Evolutionary conservation across 148 eudicot species (phyloP).

Genomic region (Pouteria glomerata): DNA sequence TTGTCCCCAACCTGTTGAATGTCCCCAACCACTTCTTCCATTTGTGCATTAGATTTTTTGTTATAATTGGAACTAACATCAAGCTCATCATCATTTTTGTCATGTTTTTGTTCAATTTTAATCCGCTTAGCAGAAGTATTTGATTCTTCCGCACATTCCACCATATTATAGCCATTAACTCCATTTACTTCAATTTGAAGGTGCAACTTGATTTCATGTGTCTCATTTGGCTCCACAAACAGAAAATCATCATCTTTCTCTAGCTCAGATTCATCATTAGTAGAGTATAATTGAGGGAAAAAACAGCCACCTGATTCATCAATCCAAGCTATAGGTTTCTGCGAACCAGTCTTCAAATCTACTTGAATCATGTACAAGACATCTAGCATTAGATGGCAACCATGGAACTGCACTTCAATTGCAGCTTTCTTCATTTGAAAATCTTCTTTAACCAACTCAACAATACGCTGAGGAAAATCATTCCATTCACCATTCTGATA

Average conservation of each 20-base stretch:
- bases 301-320: constrained; percentile 32
- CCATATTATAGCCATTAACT: constrained; percentile 14
- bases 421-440: constrained; percentile 29
- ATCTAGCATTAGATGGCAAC: constrained; percentile 27
- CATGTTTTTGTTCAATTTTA: constrained; percentile 9
- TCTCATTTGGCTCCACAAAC: constrained; percentile 13
- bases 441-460: constrained; percentile 19
- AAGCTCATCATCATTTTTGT: not conserved
- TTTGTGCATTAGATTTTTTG: constrained; percentile 9
- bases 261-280: constrained; percentile 5
- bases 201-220: constrained; percentile 29
- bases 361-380: constrained; percentile 31
- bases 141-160: constrained; percentile 36
- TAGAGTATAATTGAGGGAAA: constrained; percentile 23
- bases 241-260: constrained; percentile 8
- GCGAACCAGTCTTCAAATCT: constrained; percentile 27
- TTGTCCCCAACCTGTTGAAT: constrained; percentile 8
- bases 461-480: constrained; percentile 25
- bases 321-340: constrained; percentile 39
- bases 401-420: constrained; percentile 22
- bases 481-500: constrained; percentile 31
- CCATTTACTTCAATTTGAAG: constrained; percentile 35
- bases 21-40: constrained; percentile 9
- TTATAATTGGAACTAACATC: constrained; percentile 7
- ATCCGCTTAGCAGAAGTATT: constrained; percentile 19